Base-by-base conservation (phyloP, 805 yeast genomes). In the Vanderwaltozyma polyspora region DNA sequence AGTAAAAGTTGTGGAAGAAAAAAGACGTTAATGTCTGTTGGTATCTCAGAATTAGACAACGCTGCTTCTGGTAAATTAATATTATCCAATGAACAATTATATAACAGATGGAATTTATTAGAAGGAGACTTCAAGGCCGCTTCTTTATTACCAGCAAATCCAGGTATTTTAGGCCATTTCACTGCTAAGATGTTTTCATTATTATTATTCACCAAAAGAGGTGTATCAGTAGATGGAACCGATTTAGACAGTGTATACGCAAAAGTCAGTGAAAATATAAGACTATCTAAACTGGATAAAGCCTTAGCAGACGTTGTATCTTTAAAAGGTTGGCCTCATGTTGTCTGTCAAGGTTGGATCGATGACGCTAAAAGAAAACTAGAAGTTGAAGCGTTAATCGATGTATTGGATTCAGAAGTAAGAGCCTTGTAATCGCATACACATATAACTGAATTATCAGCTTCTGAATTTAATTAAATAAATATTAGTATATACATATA, bases 231-330 rank as follows among this genome's bases (percentile, higher is more conserved):
- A 29, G 94, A 94, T 29, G 75, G 73, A 25, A 37, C 41, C 46
- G 96, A 91, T 52, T 75, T 87, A 37, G 97, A 89, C 64, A 73
- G 86, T 36, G 79, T 87, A 16, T 75, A 87, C 51, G 87, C 94
- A 1, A 74, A 94, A 54, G 91, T 93, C 24, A 77, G 80, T 47
- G 68, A 77, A 37, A 74, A 81, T 45, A 67, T 89, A 52, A 64
- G 72, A 30, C 74, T 79, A 49, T 86, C 89, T 38, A 76, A 81
- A 42, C 70, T 91, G 48, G 85, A 80, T 53, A 71, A 71, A 40
- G 98, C 98, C 12, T 93, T 91, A 19, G 94, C 87, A 55, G 95
- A 87, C 60, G 91, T 80, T 35, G 79, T 93, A 42, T 70, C 74
- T 44, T 70, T 91, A 60, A 81, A 83, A 60, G 97, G 97, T 27